Evolutionary conservation across 768 basidiomycete species (phyloP), one percentile per base, ranked within the genome.

Genomic region (Crucibulum laeve): DNA sequence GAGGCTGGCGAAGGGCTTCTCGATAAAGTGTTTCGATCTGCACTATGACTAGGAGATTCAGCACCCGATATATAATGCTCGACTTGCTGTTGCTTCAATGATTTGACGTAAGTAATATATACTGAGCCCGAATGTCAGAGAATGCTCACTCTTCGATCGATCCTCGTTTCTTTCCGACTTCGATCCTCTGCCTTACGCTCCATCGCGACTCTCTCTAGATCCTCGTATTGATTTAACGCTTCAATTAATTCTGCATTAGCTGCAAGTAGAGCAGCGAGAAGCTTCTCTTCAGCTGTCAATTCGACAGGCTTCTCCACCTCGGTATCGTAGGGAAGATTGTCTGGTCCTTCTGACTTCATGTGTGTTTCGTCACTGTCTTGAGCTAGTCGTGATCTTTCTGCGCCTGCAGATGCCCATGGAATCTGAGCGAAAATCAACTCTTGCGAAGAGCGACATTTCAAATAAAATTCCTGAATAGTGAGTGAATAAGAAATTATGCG

Each of bases 351-450:
- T 14, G 48, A 53, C 42, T 47, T 53, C 40, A 46, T 58, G 43
- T 45, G 50, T 45, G 42, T 18, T 56, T 53, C 39, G 59, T 53
- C 11, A 49, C 41, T 54, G 28, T 64, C 57, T 38, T 56, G 60
- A 8, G 57, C 49, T 50, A 56, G 53, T 25, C 87, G 73, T 5
- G 86, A 85, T 36, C 79, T 79, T 52, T 87, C 84, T 1, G 91
- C 91, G 11, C 83, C 78, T 1, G 90, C 82, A 17, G 82, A 77
- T 3, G 93, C 93, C 92, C 93, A 95, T 5, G 87, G 82, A 53
- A 96, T 92, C 62, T 94, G 92, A 8, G 85, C 82, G 50, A 72
- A 84, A 21, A 95, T 80, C 8, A 93, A 74, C 47, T 92, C 91
- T 61, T 91, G 90, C 2, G 89, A 91, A 3, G 77, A 72, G 23